These are phyloP conservation scores for Aurantiochytrium sp. DNA, from an alignment of 108 stramenopile genomes.

Conservation along the genomic window DNA sequence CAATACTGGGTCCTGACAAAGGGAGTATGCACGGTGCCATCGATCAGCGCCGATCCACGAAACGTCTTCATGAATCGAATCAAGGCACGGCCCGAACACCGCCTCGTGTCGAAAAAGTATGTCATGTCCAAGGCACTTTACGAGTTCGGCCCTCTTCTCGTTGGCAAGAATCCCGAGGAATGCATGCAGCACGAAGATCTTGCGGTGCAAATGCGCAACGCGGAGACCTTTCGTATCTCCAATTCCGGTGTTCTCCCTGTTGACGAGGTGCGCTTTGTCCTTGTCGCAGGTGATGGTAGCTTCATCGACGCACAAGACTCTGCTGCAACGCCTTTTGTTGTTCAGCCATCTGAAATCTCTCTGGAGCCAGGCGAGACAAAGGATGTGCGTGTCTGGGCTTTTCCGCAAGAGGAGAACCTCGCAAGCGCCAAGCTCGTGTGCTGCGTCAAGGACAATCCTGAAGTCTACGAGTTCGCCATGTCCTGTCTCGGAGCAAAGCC, in stretches of 20 bases:
- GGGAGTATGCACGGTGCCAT: slow-evolving; percentile 44
- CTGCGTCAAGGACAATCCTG: slow-evolving; percentile 37
- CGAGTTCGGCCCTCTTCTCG: slow-evolving; percentile 54
- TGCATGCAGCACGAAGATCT: background rate
- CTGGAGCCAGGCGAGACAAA: slow-evolving; percentile 46
- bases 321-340: slow-evolving; percentile 15
- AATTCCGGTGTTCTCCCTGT: slow-evolving; percentile 32
- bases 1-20: slow-evolving; percentile 17
- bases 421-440: slow-evolving; percentile 28
- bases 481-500: slow-evolving; percentile 35
- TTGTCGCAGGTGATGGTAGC: background rate
- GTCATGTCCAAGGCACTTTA: slow-evolving; percentile 27
- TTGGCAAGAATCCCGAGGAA: background rate
- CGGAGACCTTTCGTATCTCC: slow-evolving; percentile 47
- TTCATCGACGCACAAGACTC: background rate
- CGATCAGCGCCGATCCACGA: slow-evolving; percentile 48
- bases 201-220: slow-evolving; percentile 23
- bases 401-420: slow-evolving; percentile 25
- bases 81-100: slow-evolving; percentile 35
- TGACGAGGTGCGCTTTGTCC: background rate
- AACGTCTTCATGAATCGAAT: slow-evolving; percentile 56
- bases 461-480: slow-evolving; percentile 32
- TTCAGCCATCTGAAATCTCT: slow-evolving; percentile 35
- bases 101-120: slow-evolving; percentile 4
- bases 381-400: slow-evolving; percentile 50